These are phyloP conservation scores for Zygoascus hellenicus DNA, from an alignment of 1,139 yeast genomes.

Conservation along the genomic window DNA sequence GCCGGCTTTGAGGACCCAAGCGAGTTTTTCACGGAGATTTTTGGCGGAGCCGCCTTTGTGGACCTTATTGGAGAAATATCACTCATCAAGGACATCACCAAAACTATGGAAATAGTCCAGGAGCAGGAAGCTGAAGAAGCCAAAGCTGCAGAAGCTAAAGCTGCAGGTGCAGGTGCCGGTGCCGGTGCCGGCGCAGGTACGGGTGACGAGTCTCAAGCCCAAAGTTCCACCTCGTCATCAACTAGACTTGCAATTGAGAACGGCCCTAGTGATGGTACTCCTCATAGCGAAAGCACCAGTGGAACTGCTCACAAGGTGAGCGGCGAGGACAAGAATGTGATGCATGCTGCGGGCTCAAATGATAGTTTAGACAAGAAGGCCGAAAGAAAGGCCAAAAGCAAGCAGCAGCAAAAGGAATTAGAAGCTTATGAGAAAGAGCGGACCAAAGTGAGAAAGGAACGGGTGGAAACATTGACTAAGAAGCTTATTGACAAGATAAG, in stretches of 20 bases:
- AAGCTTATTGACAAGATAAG: slow-evolving; percentile 63
- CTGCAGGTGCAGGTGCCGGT: slow-evolving; percentile 12
- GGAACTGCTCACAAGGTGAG: slow-evolving; percentile 9
- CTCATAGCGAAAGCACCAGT: slow-evolving; percentile 10
- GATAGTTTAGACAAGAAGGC: slow-evolving; percentile 21
- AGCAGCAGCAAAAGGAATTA: slow-evolving; percentile 53
- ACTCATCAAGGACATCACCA: slow-evolving; percentile 72
- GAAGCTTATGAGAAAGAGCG: slow-evolving; percentile 80
- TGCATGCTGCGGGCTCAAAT: slow-evolving; percentile 2
- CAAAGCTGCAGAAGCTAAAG: slow-evolving; percentile 9
- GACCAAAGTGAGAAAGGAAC: slow-evolving; percentile 61
- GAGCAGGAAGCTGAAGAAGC: slow-evolving; percentile 51
- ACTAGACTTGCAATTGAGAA: slow-evolving; percentile 1
- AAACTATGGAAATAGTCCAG: slow-evolving; percentile 66
- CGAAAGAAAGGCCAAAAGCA: slow-evolving; percentile 31
- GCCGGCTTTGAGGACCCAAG: slow-evolving; percentile 88
- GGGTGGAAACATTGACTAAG: slow-evolving; percentile 57
- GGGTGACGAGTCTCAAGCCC: slow-evolving; percentile 10
- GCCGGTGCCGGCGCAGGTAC: slow-evolving; percentile 13
- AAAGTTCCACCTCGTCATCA: too few species aligned
- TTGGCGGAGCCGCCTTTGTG: slow-evolving; percentile 89
- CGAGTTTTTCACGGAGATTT: slow-evolving; percentile 78
- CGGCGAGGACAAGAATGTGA: background rate
- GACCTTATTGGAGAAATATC: slow-evolving; percentile 88
- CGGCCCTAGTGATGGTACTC: background rate